Base-by-base conservation (phyloP, 768 basidiomycete species). In the Xerocomus spinulosus region DNA sequence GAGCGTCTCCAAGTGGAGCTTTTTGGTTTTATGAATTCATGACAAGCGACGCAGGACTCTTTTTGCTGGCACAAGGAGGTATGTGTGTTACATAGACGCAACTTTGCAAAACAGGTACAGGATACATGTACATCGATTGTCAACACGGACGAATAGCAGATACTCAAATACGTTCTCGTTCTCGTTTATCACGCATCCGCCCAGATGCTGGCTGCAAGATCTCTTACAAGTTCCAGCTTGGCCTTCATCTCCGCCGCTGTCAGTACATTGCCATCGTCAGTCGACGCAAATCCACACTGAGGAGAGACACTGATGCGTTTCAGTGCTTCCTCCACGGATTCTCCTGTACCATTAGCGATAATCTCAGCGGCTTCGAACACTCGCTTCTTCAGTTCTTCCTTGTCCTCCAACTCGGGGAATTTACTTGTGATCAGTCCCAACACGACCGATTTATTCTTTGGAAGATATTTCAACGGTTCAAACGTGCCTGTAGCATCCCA, bases 271-370 rank as follows among this genome's bases (percentile, higher is more conserved):
- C 76, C 75, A 30, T 75, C 74, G 2, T 68, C 58, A 49, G 75
- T 75, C 6, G 67, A 70, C 14, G 75, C 75, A 51, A 77, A 78
- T 10, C 77, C 78, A 42, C 77, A 79, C 59, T 79, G 77, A 1
- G 76, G 73, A n/a, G 70, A 72, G 48, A 78, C 67, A 39, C 67
- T 64, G 24, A 79, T 66, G 48, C 70, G 72, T 37, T 51, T 28
- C 30, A 56, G 2, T 9, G 76, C 76, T 44, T 72, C 68, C 42
- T 71, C 72, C 35, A 64, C 52, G 5, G 68, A 64, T 60, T 66
- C 62, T 33, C 62, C 61, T 9, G 64, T 44, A 13, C 74, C 74
- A 28, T 64, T 60, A 1, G 77, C 72, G 18, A 77, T 62, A 39
- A 67, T 59, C 28, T 65, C 60, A 3, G 76, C 78, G 0, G 78